Conservation (phyloP, 179 eudicot species). For the Actinidia chinensis region DNA sequence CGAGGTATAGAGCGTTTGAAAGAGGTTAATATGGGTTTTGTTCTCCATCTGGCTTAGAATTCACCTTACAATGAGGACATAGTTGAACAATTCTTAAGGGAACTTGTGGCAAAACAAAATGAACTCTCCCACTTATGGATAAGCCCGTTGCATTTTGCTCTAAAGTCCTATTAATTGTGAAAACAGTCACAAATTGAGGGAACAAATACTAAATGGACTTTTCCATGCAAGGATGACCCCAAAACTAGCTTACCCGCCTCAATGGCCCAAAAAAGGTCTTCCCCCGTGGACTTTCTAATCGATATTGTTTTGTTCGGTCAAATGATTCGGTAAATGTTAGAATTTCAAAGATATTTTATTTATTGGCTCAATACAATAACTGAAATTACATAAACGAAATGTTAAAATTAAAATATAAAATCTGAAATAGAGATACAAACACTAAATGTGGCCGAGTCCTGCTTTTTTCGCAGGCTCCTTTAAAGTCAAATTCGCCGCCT, state of each 20-base stretch:
- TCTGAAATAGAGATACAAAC: no score
- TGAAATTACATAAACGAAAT: no score
- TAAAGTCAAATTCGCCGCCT: no score
- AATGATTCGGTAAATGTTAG: no score
- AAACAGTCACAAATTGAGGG: neutral
- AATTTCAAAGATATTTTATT: no score
- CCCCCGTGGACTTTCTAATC: neutral
- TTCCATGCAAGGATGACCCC: conserved; percentile 9
- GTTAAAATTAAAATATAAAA: no score
- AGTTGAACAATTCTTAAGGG: neutral
- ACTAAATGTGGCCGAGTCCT: no score
- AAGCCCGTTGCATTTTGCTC: neutral
- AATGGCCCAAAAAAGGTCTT: conserved; percentile 15
- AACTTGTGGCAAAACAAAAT: neutral
- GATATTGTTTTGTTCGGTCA: no score
- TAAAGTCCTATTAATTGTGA: neutral
- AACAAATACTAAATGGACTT: neutral
- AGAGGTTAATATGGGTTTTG: neutral
- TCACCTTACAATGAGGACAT: neutral
- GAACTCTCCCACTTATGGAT: conserved; percentile 6
- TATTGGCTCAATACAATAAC: no score
- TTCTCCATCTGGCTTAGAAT: neutral
- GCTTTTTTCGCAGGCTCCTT: no score
- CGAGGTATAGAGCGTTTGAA: conserved; percentile 19
- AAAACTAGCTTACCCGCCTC: conserved; percentile 11